Base-by-base conservation (phyloP, 805 yeast genomes). In the Wickerhamomyces chambardii region DNA sequence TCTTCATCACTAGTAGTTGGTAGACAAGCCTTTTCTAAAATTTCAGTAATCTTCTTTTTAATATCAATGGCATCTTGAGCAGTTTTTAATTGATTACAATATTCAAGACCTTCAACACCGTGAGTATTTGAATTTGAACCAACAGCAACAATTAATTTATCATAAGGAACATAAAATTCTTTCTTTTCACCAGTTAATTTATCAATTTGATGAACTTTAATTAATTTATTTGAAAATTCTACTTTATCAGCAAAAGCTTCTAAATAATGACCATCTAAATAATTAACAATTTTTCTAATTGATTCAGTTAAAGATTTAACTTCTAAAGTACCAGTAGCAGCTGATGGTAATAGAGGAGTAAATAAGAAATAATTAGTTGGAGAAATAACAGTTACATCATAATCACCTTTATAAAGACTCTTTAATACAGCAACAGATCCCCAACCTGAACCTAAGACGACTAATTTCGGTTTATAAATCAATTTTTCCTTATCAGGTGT, bases 361-460 rank as follows among this genome's bases (percentile, higher is more conserved):
- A 78, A 78, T 42, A 78, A 52, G 55, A 78, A 78, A 53, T 78
- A 78, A 50, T 77, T 77, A 3, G 78, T 74, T 17, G 85, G 85
- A 4, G 84, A 75, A 27, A 78, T 64, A 18, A 78, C 77, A 4
- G 82, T 75, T 36, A 78, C 76, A 44, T 77, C 78, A 51, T 76
- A 78, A 43, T 71, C 73, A 30, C 70, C 69, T 17, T 70, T 64
- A 38, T 64, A 64, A 36, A 78, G 50, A 31, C 61, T 58, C 47
- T 71, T 74, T 43, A 78, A 59, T 9, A 77, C 47, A 12, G 78
- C 75, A 21, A 74, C 82, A 8, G 82, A 68, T 3, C 82, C 85
- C 85, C 85, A 78, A 31, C 85, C 85, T 28, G 78, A 68, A 15
- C 85, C 85, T 26, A 78, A 59, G 25, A 78, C 63, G 4, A 78